Conservation (phyloP, 169 alveolate species). For the Amoebophrya sp. region DNA sequence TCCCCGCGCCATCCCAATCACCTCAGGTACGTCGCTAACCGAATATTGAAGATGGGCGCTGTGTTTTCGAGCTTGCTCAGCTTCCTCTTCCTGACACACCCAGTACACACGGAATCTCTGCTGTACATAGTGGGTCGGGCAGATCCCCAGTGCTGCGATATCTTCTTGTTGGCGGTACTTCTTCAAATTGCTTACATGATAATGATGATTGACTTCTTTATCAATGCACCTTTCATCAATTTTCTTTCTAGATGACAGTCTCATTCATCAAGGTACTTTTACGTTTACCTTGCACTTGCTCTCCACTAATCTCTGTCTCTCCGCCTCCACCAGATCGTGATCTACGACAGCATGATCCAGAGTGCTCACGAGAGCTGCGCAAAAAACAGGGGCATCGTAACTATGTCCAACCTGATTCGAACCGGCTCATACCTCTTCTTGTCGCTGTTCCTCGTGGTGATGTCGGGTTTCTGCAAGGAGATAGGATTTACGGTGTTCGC, state of each 20-base stretch:
- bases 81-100: constrained; percentile 31
- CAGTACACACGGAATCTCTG: constrained; percentile 48
- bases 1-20: background rate
- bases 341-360: background rate
- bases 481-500: constrained; percentile 43
- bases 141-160: constrained; percentile 34
- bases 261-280: too few species aligned
- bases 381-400: background rate
- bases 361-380: background rate
- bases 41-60: background rate
- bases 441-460: background rate
- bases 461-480: constrained; percentile 28
- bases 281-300: too few species aligned
- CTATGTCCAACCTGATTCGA: background rate
- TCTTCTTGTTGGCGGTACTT: background rate
- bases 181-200: background rate
- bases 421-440: background rate
- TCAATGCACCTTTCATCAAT: too few species aligned
- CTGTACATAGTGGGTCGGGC: constrained; percentile 49
- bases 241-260: too few species aligned
- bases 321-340: too few species aligned
- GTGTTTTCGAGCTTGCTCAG: background rate
- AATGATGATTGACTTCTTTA: too few species aligned
- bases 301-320: too few species aligned
- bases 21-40: background rate